Percentiles rank a stretch among this genome's conserved stretches.
phyloP scores from a whole-genome alignment of 139 green algal species.

The Pleodorina starrii region DNA sequence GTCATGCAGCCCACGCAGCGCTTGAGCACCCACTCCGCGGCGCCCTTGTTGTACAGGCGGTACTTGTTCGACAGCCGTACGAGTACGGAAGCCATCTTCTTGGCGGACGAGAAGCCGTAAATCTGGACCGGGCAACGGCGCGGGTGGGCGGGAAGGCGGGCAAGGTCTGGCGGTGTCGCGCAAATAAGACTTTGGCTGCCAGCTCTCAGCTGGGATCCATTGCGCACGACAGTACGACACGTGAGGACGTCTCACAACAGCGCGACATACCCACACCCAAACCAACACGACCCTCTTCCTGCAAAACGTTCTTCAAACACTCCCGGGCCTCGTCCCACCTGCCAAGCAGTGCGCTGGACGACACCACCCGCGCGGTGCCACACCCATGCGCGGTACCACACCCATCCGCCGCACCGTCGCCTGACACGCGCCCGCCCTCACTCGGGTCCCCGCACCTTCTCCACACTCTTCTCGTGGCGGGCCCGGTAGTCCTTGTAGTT shows the following conservation, averaged over 20 bases:
- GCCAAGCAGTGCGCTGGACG: no score
- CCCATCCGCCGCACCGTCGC: not conserved
- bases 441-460: slow-evolving; percentile 48
- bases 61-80: slow-evolving; percentile 65
- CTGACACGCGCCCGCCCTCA: not conserved
- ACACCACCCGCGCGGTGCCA: no score
- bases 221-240: no score
- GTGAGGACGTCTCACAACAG: not conserved
- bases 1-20: slow-evolving; percentile 67
- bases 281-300: not conserved
- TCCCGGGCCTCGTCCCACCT: no score
- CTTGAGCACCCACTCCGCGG: slow-evolving; percentile 93
- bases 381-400: no score
- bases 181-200: no score
- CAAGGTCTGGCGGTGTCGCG: not conserved
- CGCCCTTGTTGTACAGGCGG: slow-evolving; percentile 95
- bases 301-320: no score
- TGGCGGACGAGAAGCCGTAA: slow-evolving; percentile 92
- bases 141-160: not conserved
- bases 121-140: no score
- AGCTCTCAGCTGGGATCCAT: no score
- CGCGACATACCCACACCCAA: not conserved
- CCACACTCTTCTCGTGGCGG: slow-evolving; percentile 43
- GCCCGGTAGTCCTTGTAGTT: slow-evolving; percentile 71
- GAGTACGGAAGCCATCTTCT: slow-evolving; percentile 92